Evolutionary conservation across 1,284 basidiomycete species (phyloP).

Genomic region (Leccinum griseonigrum): DNA sequence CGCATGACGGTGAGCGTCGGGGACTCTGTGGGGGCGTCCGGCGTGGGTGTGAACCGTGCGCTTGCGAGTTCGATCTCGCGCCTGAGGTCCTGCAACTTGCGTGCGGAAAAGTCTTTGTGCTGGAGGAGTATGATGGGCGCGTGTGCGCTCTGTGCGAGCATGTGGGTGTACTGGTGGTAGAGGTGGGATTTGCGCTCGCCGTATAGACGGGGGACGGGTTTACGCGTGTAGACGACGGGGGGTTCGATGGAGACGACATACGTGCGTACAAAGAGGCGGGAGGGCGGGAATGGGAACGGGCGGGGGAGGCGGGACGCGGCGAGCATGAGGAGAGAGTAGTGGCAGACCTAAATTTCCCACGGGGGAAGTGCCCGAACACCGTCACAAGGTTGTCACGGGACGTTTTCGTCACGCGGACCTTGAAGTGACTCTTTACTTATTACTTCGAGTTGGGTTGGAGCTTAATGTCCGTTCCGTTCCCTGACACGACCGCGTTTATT

Average conservation of each 20-base stretch:
- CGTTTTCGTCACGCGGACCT: slow-evolving; percentile 24
- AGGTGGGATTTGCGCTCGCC: slow-evolving; percentile 72
- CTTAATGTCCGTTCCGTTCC: slow-evolving; percentile 31
- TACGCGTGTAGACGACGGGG: slow-evolving; percentile 49
- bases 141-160: slow-evolving; percentile 51
- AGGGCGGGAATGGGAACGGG: neutral
- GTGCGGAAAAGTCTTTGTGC: slow-evolving; percentile 66
- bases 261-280: slow-evolving; percentile 14
- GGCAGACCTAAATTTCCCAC: no score
- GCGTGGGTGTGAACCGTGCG: slow-evolving; percentile 43
- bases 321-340: slow-evolving; percentile 1
- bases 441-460: slow-evolving; percentile 17
- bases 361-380: slow-evolving; percentile 1
- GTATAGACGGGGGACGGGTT: slow-evolving; percentile 59
- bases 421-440: slow-evolving; percentile 20
- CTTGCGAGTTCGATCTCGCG: slow-evolving; percentile 59
- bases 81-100: slow-evolving; percentile 61
- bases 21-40: slow-evolving; percentile 30
- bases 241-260: slow-evolving; percentile 62
- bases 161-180: slow-evolving; percentile 68
- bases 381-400: slow-evolving; percentile 23
- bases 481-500: slow-evolving; percentile 24
- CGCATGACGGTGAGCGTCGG: slow-evolving; percentile 64
- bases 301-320: slow-evolving; percentile 2
- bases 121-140: slow-evolving; percentile 69